A percentile compares a stretch with the other conserved stretches of the same genome.
Evolutionary conservation across 1,139 yeast species (phyloP).

Genomic region (Lodderomyces pseudojiufengensis): DNA sequence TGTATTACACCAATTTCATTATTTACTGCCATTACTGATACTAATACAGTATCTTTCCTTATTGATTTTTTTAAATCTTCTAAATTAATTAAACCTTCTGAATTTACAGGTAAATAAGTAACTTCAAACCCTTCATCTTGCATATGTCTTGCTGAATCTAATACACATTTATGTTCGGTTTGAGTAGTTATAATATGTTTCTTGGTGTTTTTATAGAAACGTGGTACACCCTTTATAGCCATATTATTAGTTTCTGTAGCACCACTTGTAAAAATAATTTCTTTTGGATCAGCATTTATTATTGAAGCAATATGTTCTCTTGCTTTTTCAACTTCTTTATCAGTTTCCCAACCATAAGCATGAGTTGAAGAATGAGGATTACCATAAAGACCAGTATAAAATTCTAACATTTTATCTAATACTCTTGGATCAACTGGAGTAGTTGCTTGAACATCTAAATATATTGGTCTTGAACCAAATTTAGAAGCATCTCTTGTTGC

Average conservation of each 20-base stretch:
- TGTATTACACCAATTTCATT: conserved; percentile 98
- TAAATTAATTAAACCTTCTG: conserved; percentile 75
- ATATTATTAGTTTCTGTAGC: conserved; percentile 97
- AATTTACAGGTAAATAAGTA: conserved; percentile 81
- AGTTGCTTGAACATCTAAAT: conserved; percentile 94
- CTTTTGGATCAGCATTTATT: conserved; percentile 93
- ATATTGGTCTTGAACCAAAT: conserved; percentile 79
- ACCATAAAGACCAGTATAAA: conserved; percentile 91
- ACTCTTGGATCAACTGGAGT: conserved; percentile 98
- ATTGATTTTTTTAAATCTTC: conserved; percentile 79
- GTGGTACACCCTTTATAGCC: conserved; percentile 92
- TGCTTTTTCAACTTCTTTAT: conserved; percentile 83
- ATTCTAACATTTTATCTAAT: conserved; percentile 87
- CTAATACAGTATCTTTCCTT: conserved; percentile 86
- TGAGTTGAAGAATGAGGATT: conserved; percentile 98
- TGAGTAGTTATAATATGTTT: conserved; percentile 93
- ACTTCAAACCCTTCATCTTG: conserved; percentile 97
- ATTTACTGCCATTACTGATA: conserved; percentile 96
- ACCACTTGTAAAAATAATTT: conserved; percentile 93
- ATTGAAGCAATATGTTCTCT: conserved; percentile 76
- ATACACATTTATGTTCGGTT: conserved; percentile 96
- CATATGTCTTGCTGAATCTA: conserved; percentile 91
- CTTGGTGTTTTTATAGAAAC: conserved; percentile 86
- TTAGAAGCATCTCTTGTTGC: conserved; percentile 45
- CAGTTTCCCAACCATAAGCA: conserved; percentile 99